phyloP scores from a whole-genome alignment of 225 moss, liverwort and hornwort genomes.

The Ulota crispa region DNA sequence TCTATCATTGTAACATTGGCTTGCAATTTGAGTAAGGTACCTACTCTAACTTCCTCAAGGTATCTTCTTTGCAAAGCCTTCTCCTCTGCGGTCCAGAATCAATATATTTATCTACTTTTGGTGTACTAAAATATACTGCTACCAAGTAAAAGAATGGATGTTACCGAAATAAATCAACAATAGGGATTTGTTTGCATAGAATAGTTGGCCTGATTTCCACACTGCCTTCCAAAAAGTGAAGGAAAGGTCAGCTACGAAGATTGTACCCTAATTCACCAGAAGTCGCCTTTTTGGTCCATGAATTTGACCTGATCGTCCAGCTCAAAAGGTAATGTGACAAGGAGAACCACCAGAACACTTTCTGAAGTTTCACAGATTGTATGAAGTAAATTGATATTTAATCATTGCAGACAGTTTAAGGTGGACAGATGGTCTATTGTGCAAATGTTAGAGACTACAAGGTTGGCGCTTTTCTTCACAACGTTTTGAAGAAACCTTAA shows the following conservation, averaged over 20 bases:
- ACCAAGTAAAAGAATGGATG: neutral
- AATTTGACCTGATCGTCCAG: slow-evolving; percentile 5
- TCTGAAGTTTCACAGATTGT: neutral
- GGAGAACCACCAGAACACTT: neutral
- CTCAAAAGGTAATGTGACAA: neutral
- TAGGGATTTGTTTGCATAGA: neutral
- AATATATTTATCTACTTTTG: too few relatives aligned
- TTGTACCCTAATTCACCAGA: neutral
- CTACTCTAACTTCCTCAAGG: too few relatives aligned
- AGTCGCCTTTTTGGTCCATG: neutral
- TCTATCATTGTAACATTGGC: too few relatives aligned
- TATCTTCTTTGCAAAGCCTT: too few relatives aligned
- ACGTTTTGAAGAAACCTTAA: neutral
- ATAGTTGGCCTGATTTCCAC: neutral
- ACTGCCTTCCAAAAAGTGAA: neutral
- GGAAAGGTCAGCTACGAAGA: neutral
- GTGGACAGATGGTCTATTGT: neutral
- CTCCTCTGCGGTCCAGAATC: too few relatives aligned
- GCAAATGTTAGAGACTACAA: neutral
- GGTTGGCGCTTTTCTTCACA: neutral
- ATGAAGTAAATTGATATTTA: neutral
- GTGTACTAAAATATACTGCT: too few relatives aligned
- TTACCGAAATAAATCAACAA: neutral
- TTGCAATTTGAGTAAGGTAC: too few relatives aligned
- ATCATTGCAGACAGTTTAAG: neutral